Evolutionary conservation across 1,139 yeast species (phyloP).

Genomic region (Diutina siamensis): DNA sequence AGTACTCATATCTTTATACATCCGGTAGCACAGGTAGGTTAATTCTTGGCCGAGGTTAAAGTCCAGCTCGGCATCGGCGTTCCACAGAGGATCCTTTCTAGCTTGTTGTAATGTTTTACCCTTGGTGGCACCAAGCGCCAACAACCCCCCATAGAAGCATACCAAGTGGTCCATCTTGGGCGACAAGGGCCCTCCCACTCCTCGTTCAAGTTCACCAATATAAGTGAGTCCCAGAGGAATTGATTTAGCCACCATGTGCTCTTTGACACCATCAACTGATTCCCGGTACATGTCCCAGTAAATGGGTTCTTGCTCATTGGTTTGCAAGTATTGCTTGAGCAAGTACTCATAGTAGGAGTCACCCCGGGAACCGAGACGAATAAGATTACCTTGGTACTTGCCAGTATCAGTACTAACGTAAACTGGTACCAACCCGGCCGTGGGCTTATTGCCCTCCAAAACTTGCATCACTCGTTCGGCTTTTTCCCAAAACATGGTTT

Average conservation of each 20-base stretch:
- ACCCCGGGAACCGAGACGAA: conserved; percentile 82
- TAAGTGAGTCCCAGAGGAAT: conserved; percentile 53
- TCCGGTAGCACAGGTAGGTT: conserved; percentile 71
- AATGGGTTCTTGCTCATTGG: conserved; percentile 47
- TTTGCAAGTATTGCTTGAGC: conserved; percentile 76
- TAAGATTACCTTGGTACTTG: conserved; percentile 46
- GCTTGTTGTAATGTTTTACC: conserved; percentile 52
- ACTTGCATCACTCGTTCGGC: conserved; percentile 64
- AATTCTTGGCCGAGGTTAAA: conserved; percentile 63
- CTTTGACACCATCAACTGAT: conserved; percentile 62
- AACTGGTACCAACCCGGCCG: conserved; percentile 75
- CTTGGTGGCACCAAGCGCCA: conserved; percentile 82
- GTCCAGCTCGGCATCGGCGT: conserved; percentile 32
- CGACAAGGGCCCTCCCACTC: conserved; percentile 48
- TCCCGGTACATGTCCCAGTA: conserved; percentile 69
- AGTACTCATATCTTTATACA: conserved; percentile 61
- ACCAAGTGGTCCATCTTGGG: conserved; percentile 90
- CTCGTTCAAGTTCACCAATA: conserved; percentile 70
- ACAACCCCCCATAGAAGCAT: conserved; percentile 83
- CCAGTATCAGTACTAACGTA: conserved; percentile 71
- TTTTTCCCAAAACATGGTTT: conserved; percentile 62
- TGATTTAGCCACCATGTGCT: conserved; percentile 50
- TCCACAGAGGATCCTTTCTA: conserved; percentile 27
- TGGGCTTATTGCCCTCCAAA: conserved; percentile 44
- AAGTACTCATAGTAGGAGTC: conserved; percentile 90